phyloP scores from a whole-genome alignment of 495 filamentous ascomycete genomes.

The Penicillium psychrofluorescens region DNA sequence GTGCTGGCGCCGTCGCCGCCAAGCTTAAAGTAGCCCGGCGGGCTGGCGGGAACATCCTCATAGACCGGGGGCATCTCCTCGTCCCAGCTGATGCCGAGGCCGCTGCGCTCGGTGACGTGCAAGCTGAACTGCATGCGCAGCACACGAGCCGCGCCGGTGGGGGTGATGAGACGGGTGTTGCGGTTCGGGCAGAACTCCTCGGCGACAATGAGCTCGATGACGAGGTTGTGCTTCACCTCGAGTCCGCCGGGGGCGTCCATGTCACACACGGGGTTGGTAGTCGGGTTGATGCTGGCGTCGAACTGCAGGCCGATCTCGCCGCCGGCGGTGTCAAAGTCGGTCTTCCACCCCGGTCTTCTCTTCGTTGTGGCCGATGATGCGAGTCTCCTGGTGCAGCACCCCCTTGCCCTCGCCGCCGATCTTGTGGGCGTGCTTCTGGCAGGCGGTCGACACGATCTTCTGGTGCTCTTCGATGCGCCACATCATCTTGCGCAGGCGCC shows the following conservation, averaged over 20 bases:
- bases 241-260: constrained; percentile 72
- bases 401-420: constrained; percentile 69
- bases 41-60: constrained; percentile 83
- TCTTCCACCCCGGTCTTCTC: constrained; percentile 90
- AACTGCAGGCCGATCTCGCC: constrained; percentile 80
- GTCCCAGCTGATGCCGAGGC: constrained; percentile 94
- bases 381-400: constrained; percentile 65
- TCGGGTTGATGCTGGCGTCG: constrained; percentile 57
- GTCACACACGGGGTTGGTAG: constrained; percentile 65
- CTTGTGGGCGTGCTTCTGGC: constrained; percentile 67
- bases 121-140: constrained; percentile 87
- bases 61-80: constrained; percentile 94
- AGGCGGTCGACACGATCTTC: constrained; percentile 74
- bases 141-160: constrained; percentile 85
- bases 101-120: constrained; percentile 71
- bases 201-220: constrained; percentile 89
- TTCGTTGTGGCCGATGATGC: constrained; percentile 67
- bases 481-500: constrained; percentile 81
- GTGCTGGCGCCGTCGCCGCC: constrained; percentile 27
- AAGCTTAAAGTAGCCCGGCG: constrained; percentile 63
- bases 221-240: constrained; percentile 70
- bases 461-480: constrained; percentile 90
- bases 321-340: constrained; percentile 67
- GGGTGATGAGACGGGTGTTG: constrained; percentile 63
- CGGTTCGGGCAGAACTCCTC: constrained; percentile 79